Conservation (phyloP, 805 yeast genomes). For the Kregervanrija fluxuum region DNA sequence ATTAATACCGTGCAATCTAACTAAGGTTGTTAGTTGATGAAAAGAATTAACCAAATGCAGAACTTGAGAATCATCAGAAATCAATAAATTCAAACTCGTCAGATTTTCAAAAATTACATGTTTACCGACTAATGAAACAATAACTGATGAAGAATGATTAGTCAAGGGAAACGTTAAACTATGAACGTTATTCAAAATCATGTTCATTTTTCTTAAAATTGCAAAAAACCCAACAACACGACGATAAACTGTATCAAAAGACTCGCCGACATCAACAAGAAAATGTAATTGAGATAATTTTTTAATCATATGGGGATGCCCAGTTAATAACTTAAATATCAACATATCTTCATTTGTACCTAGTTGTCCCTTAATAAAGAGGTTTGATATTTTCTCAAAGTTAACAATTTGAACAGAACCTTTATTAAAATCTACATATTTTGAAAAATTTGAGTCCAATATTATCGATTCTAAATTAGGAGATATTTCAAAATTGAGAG, state of each 20-base stretch:
- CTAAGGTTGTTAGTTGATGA: conserved; percentile 20
- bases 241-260: conserved; percentile 24
- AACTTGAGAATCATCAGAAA: conserved; percentile 26
- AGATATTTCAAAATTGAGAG: conserved; percentile 19
- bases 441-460: conserved; percentile 24
- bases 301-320: conserved; percentile 19
- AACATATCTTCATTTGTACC: conserved; percentile 29
- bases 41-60: conserved; percentile 23
- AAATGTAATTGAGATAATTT: conserved; percentile 21
- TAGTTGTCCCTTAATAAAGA: conserved; percentile 23
- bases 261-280: conserved; percentile 15
- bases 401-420: conserved; percentile 22
- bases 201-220: conserved; percentile 25
- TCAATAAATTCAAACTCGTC: conserved; percentile 18
- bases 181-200: conserved; percentile 19
- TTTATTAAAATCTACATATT: conserved; percentile 15
- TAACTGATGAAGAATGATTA: conserved; percentile 26
- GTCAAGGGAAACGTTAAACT: conserved; percentile 24
- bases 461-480: conserved; percentile 20
- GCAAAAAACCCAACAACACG: conserved; percentile 29
- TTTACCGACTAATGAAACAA: conserved; percentile 20
- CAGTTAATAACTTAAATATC: conserved; percentile 23
- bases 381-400: conserved; percentile 10
- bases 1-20: conserved; percentile 19
- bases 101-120: conserved; percentile 27